phyloP scores from a whole-genome alignment of 805 yeast species.

The Yarrowia divulgata region DNA sequence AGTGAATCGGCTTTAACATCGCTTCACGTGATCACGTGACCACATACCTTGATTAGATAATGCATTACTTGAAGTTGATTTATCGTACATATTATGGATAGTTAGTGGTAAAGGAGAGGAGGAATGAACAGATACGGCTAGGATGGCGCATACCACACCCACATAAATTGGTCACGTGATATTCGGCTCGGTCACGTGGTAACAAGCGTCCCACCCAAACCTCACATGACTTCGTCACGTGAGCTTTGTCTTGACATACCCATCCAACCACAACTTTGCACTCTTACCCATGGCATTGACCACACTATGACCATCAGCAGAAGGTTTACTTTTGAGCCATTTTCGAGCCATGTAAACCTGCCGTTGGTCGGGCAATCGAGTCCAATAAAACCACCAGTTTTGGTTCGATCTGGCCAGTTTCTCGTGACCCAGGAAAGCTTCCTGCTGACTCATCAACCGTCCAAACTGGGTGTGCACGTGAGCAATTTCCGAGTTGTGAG shows the following conservation, averaged over 20 bases:
- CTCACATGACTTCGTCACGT: not conserved
- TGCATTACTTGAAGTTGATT: no score
- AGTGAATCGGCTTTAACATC: no score
- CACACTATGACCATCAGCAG: constrained; percentile 41
- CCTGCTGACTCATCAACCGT: constrained; percentile 27
- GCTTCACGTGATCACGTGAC: no score
- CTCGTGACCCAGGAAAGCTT: constrained; percentile 21
- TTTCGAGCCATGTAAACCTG: constrained; percentile 45
- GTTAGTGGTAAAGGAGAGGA: no score
- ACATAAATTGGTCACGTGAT: no score
- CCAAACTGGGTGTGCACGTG: constrained; percentile 32
- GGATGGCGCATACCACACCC: no score
- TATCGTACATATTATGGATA: no score
- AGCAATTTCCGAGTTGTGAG: not conserved
- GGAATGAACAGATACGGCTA: no score
- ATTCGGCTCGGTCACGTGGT: no score
- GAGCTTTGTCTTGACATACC: constrained; percentile 40
- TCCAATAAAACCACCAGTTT: constrained; percentile 48
- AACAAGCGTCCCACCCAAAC: no score
- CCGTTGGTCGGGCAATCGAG: constrained; percentile 43
- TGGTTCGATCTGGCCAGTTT: constrained; percentile 42
- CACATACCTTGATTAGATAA: no score
- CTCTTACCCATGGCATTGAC: constrained; percentile 46
- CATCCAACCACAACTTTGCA: constrained; percentile 47
- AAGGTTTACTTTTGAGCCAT: constrained; percentile 41